Percentiles rank a stretch among this genome's conserved stretches.
phyloP scores from a whole-genome alignment of 2,329 filamentous ascomycete species.

The Elsinoe arachidis region DNA sequence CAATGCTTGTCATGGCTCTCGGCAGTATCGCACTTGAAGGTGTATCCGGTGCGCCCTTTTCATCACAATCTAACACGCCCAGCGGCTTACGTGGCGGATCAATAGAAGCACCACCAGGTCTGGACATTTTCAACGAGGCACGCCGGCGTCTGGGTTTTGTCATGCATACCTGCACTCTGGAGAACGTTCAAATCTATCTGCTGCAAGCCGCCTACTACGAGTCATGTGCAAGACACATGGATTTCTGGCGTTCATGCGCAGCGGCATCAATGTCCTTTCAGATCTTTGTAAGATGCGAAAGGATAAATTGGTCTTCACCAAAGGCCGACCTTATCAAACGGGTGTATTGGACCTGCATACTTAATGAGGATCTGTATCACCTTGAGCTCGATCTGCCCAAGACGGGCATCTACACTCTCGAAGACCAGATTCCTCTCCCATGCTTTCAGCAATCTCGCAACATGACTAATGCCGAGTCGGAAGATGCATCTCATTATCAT shows the following conservation, averaged over 20 bases:
- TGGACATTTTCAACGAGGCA: conserved; percentile 55
- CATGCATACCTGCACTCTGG: conserved; percentile 46
- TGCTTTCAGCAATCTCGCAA: conserved; percentile 41
- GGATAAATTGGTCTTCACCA: conserved; percentile 39
- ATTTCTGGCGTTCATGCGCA: conserved; percentile 52
- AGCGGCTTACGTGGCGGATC: conserved; percentile 49
- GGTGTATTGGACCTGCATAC: conserved; percentile 50
- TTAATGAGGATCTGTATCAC: conserved; percentile 47
- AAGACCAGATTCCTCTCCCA: conserved; percentile 47
- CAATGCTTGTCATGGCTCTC: conserved; percentile 50
- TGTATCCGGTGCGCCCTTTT: conserved; percentile 39
- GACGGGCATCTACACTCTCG: conserved; percentile 46
- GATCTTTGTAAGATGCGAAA: conserved; percentile 43
- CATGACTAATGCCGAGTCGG: conserved; percentile 33
- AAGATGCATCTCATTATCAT: conserved; percentile 43
- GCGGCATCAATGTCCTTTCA: conserved; percentile 51
- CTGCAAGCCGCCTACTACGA: conserved; percentile 49
- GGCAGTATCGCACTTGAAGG: conserved; percentile 51
- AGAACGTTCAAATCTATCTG: conserved; percentile 51
- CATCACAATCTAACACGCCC: conserved; percentile 35
- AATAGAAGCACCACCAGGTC: conserved; percentile 44
- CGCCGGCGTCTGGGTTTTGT: conserved; percentile 52
- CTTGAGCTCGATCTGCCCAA: conserved; percentile 51
- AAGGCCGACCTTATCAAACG: conserved; percentile 46
- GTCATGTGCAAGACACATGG: conserved; percentile 42